Evolutionary conservation across 2,329 filamentous ascomycete genomes (phyloP), one percentile per base, ranked within the genome.

Genomic region (Fusarium caatingaense): DNA sequence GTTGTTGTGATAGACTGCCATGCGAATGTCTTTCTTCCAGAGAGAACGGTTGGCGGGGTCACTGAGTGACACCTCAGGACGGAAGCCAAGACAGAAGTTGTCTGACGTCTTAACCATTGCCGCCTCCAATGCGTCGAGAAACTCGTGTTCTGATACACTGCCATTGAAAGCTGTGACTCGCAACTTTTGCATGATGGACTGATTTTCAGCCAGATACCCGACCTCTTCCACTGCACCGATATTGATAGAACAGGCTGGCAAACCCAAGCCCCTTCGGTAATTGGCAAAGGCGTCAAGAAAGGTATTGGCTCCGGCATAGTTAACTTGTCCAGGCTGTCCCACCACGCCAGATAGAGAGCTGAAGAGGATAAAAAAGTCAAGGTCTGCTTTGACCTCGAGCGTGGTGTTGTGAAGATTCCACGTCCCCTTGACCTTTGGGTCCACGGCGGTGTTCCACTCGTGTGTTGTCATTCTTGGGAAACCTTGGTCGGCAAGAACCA

Each of bases 361-460:
- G 15, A 59, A 59, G 30, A 59, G 48, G 2, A 59, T n/a, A 8
- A 59, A 59, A 20, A 59, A 59, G n/a, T 59, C 56, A 10, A 59
- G 56, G 3, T 59, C 49, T 10, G 56, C 28, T 8, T 45, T 28
- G 5, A 12, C 15, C 3, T 40, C 12, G 6, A 59, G 28, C 11
- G 56, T 37, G 10, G 56, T 49, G 8, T 59, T 56, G 28, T 58
- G 49, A 23, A 59, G 21, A 12, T 59, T 56, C 56, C 56, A 58
- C 0, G 56, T 58, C 2, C 56, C 56, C 21, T 16, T n/a, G 3
- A 44, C 23, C 11, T 58, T 58, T 3, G 56, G 56, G 11, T 23
- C 3, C 8, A 58, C 56, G 18, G 40, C 56, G 6, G 28, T 54
- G 5, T 54, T 58, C 56, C 56, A 58, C 37, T 54, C 56, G 2